These are phyloP conservation scores for Cochlearia excelsa DNA, from an alignment of 345 rosid genomes.

Conservation along the genomic window DNA sequence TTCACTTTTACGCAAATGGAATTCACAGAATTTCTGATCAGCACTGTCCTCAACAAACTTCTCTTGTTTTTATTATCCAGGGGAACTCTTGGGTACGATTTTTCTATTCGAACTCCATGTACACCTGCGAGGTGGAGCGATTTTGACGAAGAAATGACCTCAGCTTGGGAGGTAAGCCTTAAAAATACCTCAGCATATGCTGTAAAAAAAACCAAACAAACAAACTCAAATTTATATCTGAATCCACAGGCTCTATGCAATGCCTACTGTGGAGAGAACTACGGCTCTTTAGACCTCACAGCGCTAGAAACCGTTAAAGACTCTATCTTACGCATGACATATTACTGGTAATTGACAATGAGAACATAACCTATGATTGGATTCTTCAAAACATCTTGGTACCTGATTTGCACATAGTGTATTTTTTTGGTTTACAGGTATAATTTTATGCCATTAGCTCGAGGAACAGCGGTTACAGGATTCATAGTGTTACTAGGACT, in stretches of 20 bases:
- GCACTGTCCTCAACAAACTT: slow-evolving; percentile 5
- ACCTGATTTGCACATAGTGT: background rate
- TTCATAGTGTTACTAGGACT: slow-evolving; percentile 74
- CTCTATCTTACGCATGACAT: slow-evolving; percentile 83
- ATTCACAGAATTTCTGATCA: background rate
- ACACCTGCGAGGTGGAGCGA: slow-evolving; percentile 93
- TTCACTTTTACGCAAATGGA: background rate
- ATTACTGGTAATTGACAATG: slow-evolving; percentile 67
- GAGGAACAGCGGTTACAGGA: slow-evolving; percentile 90
- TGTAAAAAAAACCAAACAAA: background rate
- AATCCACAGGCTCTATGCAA: slow-evolving; percentile 65
- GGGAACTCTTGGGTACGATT: slow-evolving; percentile 70
- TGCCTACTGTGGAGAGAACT: slow-evolving; percentile 75
- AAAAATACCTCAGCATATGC: background rate
- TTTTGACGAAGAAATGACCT: slow-evolving; percentile 77
- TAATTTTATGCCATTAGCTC: slow-evolving; percentile 90
- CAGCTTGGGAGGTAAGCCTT: slow-evolving; percentile 82
- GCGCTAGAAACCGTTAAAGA: slow-evolving; percentile 65
- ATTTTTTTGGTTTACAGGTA: slow-evolving; percentile 52
- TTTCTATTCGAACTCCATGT: slow-evolving; percentile 90
- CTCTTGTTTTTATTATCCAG: slow-evolving; percentile 35
- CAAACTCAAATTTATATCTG: slow-evolving; percentile 8
- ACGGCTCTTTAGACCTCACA: slow-evolving; percentile 59
- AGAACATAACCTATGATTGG: background rate
- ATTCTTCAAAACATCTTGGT: slow-evolving; percentile 11